phyloP scores from a whole-genome alignment of 192 early-diverging fungal species.

The Powellomyces hirtus region DNA sequence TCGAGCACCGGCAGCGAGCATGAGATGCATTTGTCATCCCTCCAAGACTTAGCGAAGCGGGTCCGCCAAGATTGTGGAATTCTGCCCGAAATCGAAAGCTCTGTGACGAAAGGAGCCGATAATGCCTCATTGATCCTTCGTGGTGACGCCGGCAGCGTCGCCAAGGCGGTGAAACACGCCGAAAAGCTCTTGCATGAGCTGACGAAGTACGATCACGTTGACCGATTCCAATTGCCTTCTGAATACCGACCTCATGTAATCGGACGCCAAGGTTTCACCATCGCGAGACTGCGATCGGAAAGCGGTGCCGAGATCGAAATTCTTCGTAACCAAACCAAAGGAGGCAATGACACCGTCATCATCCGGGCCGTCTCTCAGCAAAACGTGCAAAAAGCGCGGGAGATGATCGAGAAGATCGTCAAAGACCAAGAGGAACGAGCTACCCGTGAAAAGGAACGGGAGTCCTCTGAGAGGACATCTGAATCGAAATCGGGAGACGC shows the following conservation, averaged over 20 bases:
- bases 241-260: conserved; percentile 63
- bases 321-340: neutral
- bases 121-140: conserved; percentile 30
- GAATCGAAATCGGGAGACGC: conserved; percentile 15
- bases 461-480: neutral
- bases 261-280: conserved; percentile 69
- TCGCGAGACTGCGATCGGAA: conserved; percentile 65
- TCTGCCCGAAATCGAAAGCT: conserved; percentile 25
- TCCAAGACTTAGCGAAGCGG: conserved; percentile 45
- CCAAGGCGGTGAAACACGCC: conserved; percentile 23
- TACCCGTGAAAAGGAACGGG: conserved; percentile 23
- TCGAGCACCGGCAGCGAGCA: conserved; percentile 1
- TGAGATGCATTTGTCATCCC: conserved; percentile 22
- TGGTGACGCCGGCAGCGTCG: conserved; percentile 33
- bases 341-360: conserved; percentile 24
- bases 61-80: conserved; percentile 31
- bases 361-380: conserved; percentile 30
- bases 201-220: conserved; percentile 47
- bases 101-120: conserved; percentile 15
- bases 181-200: conserved; percentile 30
- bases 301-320: conserved; percentile 66
- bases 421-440: conserved; percentile 26
- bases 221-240: conserved; percentile 30
- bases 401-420: conserved; percentile 32
- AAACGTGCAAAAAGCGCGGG: conserved; percentile 27